phyloP scores from a whole-genome alignment of 768 basidiomycete species.

The Leccinum subtestaceum region DNA sequence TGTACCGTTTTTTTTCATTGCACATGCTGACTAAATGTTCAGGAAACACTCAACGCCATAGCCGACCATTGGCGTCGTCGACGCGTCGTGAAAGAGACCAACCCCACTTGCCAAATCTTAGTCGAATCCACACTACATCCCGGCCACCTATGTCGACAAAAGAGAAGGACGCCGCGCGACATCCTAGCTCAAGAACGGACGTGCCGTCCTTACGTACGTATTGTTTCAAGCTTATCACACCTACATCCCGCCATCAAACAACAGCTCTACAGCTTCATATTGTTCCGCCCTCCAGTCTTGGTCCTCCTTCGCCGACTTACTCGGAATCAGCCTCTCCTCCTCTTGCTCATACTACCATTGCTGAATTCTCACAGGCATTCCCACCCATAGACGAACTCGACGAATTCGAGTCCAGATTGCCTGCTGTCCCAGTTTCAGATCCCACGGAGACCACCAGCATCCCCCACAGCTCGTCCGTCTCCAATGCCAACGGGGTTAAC shows the following conservation, averaged over 20 bases:
- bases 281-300: conserved; percentile 67
- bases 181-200: too few relatives aligned
- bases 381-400: conserved; percentile 78
- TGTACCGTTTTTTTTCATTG: too few relatives aligned
- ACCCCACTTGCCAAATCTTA: too few relatives aligned
- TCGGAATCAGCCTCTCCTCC: conserved; percentile 65
- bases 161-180: too few relatives aligned
- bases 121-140: too few relatives aligned
- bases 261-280: conserved; percentile 40
- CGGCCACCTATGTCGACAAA: too few relatives aligned
- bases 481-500: conserved; percentile 31
- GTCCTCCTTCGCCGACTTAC: conserved; percentile 73
- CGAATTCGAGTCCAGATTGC: conserved; percentile 48
- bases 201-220: too few relatives aligned
- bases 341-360: conserved; percentile 38
- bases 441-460: conserved; percentile 33
- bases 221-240: too few relatives aligned
- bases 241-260: conserved; percentile 21
- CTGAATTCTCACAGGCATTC: conserved; percentile 64
- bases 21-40: too few relatives aligned
- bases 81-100: too few relatives aligned
- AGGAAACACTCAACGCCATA: too few relatives aligned
- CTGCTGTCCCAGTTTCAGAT: conserved; percentile 46
- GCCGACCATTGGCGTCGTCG: too few relatives aligned
- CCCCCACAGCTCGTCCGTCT: conserved; percentile 16